Percentiles rank a stretch among this genome's conserved stretches.
Evolutionary conservation across 2,329 filamentous ascomycete species (phyloP).

Genomic region (Parasarocladium wereldwijsianum): DNA sequence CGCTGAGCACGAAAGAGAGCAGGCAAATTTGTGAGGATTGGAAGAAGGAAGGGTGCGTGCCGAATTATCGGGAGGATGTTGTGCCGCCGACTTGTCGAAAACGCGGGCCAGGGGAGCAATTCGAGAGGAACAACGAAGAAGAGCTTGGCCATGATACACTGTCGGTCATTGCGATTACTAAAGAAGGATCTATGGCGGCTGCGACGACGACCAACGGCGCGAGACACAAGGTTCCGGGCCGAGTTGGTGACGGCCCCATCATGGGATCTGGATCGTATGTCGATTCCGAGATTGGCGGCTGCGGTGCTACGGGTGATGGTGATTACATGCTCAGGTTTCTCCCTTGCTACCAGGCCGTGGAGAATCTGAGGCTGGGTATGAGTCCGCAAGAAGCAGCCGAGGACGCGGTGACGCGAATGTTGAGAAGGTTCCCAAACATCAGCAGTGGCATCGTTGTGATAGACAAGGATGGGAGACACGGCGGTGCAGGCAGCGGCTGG

Average conservation of each 20-base stretch:
- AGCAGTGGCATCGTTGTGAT: conserved; percentile 36
- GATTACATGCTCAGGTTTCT: conserved; percentile 43
- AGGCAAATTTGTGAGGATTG: conserved; percentile 25
- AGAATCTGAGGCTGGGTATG: conserved; percentile 35
- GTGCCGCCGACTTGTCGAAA: conserved; percentile 23
- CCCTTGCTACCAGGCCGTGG: conserved; percentile 42
- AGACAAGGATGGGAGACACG: conserved; percentile 31
- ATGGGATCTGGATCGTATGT: conserved; percentile 39
- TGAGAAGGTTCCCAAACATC: conserved; percentile 28
- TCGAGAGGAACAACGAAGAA: conserved; percentile 31
- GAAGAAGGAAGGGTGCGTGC: conserved; percentile 27
- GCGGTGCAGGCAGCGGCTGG: conserved; percentile 37
- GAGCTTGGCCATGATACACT: conserved; percentile 35
- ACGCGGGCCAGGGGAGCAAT: conserved; percentile 27
- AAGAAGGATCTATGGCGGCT: conserved; percentile 31
- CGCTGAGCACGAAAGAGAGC: conserved; percentile 27
- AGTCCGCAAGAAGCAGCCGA: conserved; percentile 30
- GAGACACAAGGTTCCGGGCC: conserved; percentile 36
- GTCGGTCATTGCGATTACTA: conserved; percentile 32
- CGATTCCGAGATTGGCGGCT: conserved; percentile 36
- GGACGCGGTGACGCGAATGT: conserved; percentile 34
- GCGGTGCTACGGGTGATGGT: conserved; percentile 40
- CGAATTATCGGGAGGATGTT: conserved; percentile 34
- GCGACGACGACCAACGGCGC: conserved; percentile 42
- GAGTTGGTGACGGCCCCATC: conserved; percentile 41